These are phyloP conservation scores for Cucumis hystrix DNA, from an alignment of 306 rosid species.

Conservation along the genomic window DNA sequence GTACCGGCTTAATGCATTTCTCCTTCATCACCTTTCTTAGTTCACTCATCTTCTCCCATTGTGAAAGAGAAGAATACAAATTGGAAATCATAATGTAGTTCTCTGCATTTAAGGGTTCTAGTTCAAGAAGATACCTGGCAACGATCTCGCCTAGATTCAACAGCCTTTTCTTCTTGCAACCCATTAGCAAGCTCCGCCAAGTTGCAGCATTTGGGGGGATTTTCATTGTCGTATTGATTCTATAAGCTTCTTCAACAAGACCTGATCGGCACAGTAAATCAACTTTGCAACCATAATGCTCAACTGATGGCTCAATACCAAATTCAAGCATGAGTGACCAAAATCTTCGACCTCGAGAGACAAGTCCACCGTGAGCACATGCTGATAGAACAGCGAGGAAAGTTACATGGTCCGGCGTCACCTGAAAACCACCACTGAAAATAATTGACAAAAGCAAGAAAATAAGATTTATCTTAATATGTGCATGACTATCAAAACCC, in stretches of 20 bases:
- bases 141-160: constrained; percentile 5
- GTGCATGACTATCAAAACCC: not conserved
- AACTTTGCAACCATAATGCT: constrained; percentile 18
- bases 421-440: not conserved
- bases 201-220: constrained; percentile 9
- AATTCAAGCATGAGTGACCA: constrained; percentile 20
- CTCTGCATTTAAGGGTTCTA: constrained; percentile 18
- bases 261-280: constrained; percentile 17
- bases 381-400: constrained; percentile 13
- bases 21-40: constrained; percentile 16
- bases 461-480: not conserved
- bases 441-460: not conserved
- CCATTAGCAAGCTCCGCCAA: constrained; percentile 9
- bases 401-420: constrained; percentile 12
- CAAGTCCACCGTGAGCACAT: constrained; percentile 12
- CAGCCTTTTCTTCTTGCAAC: constrained; percentile 15
- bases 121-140: constrained; percentile 9
- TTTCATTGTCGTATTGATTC: constrained; percentile 2
- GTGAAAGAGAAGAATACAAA: constrained; percentile 16
- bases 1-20: constrained; percentile 7
- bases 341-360: constrained; percentile 11
- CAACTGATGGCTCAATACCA: constrained; percentile 14
- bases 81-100: constrained; percentile 15
- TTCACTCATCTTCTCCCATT: constrained; percentile 20
- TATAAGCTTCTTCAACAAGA: constrained; percentile 7